Evolutionary conservation across 495 filamentous ascomycete species (phyloP), one percentile per base, ranked within the genome.

Genomic region (Lindgomyces ingoldianus): DNA sequence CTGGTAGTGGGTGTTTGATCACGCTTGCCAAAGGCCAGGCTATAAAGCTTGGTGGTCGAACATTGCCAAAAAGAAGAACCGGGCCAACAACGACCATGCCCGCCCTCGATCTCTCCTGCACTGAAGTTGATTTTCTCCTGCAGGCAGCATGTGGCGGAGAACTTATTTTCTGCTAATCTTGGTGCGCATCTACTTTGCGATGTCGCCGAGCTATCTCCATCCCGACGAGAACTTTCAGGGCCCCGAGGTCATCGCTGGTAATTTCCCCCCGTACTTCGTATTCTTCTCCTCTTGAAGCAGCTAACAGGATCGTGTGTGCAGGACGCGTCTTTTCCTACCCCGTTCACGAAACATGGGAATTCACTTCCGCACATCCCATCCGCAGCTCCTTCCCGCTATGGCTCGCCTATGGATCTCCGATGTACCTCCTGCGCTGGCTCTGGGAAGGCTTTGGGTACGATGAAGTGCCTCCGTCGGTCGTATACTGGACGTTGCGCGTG

Each of bases 191-290:
- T 98, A 95, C 81, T 95, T 97, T 70, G 93, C 94, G 46, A 81
- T 96, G 30, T 91, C 88, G 49, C 90, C 94, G 47, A 97, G 93
- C 79, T 98, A 98, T 76, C 84, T 98, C 29, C 94, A 98, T 75
- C 94, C 94, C 2, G 94, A 98, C 77, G 94, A 98, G 81, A 91
- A 97, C 77, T 98, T 98, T 73, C 94, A 98, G 73, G 94, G 94
- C 19, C 94, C 93, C 10, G 94, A 98, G 79, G 89, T 98, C 55
- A 93, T 96, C 70, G 92, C 93, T 62, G 92, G 93, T 96, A 86
- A 73, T 89, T 80, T 50, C n/a, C n/a, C 2, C 18, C n/a, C 19
- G 3, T 27, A 9, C 29, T 12, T 12, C 33, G 18, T 12, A 56
- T 41, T 10, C 18, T 14, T 45, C 21, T 11, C 44, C 30, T n/a